These are phyloP conservation scores for Aurinia saxatilis DNA, from an alignment of 345 rosid genomes.

Conservation along the genomic window DNA sequence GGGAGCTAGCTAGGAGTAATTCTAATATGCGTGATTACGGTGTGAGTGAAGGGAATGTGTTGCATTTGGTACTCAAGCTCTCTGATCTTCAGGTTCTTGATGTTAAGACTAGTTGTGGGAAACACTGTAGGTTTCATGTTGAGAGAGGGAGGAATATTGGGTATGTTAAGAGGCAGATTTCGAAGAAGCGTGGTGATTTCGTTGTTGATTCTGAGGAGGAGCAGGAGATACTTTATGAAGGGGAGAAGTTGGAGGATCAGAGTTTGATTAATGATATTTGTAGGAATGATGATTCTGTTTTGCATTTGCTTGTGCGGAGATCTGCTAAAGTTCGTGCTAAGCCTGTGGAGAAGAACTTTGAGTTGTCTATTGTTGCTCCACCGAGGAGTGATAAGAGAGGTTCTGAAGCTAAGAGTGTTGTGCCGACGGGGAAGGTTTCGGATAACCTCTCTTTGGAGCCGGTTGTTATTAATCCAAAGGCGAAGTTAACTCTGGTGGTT, in stretches of 20 bases:
- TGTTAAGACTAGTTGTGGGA: slow-evolving; percentile 50
- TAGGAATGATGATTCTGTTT: slow-evolving; percentile 41
- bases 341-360: slow-evolving; percentile 61
- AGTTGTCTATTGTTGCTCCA: slow-evolving; percentile 53
- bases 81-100: slow-evolving; percentile 60
- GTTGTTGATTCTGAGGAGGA: slow-evolving; percentile 48
- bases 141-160: slow-evolving; percentile 61
- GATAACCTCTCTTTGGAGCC: slow-evolving; percentile 46
- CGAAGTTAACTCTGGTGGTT: slow-evolving; percentile 36
- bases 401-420: slow-evolving; percentile 6
- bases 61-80: slow-evolving; percentile 72
- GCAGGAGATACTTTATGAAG: slow-evolving; percentile 59
- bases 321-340: slow-evolving; percentile 52
- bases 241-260: slow-evolving; percentile 59
- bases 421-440: slow-evolving; percentile 21
- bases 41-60: slow-evolving; percentile 55
- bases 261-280: slow-evolving; percentile 53
- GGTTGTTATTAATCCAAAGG: slow-evolving; percentile 31
- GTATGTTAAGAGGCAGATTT: slow-evolving; percentile 58
- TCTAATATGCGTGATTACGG: slow-evolving; percentile 70
- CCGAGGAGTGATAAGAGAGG: slow-evolving; percentile 16
- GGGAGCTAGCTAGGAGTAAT: slow-evolving; percentile 56
- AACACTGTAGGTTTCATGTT: slow-evolving; percentile 48
- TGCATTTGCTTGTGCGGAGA: slow-evolving; percentile 54
- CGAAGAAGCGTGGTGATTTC: slow-evolving; percentile 39